phyloP scores from a whole-genome alignment of 2,329 filamentous ascomycete genomes.

The Pseudogymnoascus verrucosus region DNA sequence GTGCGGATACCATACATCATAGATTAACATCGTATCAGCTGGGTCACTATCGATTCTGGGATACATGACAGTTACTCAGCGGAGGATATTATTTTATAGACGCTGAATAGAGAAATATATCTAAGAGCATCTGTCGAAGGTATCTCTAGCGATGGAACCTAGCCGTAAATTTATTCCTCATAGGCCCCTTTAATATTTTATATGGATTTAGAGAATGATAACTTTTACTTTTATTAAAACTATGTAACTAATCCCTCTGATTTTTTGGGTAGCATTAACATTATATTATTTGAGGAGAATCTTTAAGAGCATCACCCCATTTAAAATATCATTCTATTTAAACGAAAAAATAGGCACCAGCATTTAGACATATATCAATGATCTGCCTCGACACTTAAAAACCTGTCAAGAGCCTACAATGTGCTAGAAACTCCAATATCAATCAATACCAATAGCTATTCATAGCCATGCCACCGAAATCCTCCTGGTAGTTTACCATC shows the following conservation, averaged over 20 bases:
- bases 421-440: not conserved
- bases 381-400: not conserved
- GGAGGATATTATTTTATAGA: not conserved
- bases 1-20: not conserved
- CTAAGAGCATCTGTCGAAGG: not conserved
- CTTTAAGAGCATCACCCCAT: not conserved
- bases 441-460: not conserved
- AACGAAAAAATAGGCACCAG: not conserved
- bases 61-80: not conserved
- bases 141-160: not conserved
- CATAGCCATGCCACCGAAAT: not conserved
- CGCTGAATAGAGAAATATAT: not conserved
- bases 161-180: not conserved
- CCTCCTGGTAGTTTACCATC: not conserved
- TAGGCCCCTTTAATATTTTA: not conserved
- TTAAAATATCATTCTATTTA: not conserved
- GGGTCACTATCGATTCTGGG: not conserved
- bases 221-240: not conserved
- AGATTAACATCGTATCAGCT: not conserved
- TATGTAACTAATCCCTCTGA: not conserved
- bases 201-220: not conserved
- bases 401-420: not conserved
- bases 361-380: not conserved
- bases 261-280: not conserved
- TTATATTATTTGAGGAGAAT: not conserved